These are phyloP conservation scores for Lolium rigidum DNA, from an alignment of 176 grass and related monocot species.

Conservation along the genomic window DNA sequence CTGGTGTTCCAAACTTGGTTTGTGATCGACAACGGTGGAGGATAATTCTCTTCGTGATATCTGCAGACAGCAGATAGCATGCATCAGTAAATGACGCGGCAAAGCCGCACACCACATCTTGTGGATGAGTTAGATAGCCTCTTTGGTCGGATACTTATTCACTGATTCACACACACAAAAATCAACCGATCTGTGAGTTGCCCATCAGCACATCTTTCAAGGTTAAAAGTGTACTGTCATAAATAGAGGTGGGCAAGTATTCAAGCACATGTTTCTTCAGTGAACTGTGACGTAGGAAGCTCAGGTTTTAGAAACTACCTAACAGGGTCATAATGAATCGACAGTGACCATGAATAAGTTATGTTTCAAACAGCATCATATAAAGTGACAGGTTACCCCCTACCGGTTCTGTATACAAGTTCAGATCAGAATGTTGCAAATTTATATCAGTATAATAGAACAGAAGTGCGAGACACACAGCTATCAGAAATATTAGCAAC, in stretches of 20 bases:
- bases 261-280: not conserved
- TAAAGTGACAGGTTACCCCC: not conserved
- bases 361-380: not conserved
- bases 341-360: not conserved
- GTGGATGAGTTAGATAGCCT: no score
- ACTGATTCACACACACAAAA: no score
- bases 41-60: not conserved
- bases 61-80: slow-evolving; percentile 13
- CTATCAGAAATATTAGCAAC: slow-evolving; percentile 16
- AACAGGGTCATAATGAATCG: not conserved
- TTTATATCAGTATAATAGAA: not conserved
- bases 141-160: no score
- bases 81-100: not conserved
- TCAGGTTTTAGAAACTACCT: not conserved
- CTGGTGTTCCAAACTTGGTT: not conserved
- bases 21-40: not conserved
- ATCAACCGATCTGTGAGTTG: not conserved
- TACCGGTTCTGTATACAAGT: not conserved
- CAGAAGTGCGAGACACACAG: not conserved
- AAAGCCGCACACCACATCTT: not conserved
- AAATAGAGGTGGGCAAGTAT: not conserved
- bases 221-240: not conserved
- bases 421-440: not conserved
- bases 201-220: not conserved
- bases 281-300: not conserved